Base-by-base conservation (phyloP, 2,329 filamentous ascomycete genomes). In the Penicillium paneum region DNA sequence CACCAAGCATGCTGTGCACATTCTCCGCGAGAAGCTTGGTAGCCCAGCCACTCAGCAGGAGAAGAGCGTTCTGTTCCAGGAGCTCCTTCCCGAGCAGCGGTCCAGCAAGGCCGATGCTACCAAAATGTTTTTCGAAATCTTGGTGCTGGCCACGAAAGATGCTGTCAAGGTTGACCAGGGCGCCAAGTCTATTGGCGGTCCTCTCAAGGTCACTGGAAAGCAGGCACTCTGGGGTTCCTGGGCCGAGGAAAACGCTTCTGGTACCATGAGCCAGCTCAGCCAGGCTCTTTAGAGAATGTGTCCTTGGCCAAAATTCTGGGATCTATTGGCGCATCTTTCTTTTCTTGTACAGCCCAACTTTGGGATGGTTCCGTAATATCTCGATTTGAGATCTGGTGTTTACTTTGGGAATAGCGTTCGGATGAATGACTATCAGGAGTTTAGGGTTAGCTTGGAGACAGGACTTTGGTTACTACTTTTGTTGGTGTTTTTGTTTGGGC, bases 51-150 rank as follows among this genome's bases (percentile, higher is more conserved):
- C 90, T 31, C 86, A 89, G 74, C 85, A 91, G 66, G 88, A 87
- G 72, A 88, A 88, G 71, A 84, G 84, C 12, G 91, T 96, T 3
- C 81, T 95, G 3, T 97, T 99, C 80, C 93, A 97, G 67, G 89
- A 96, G 54, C 81, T 99, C 44, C 82, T 97, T 32, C 94, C 94
- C 0, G 90, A 96, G 74, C 77, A 81, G 60, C 83, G 83, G 57
- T 93, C 93, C 0, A 91, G 83, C 62, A 90, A 90, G 73, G 88
- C 89, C 8, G 94, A 97, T 66, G 94, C 94, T 0, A 99, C 94
- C 40, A 97, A 97, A 81, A 97, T 99, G 91, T 99, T 99, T 78
- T 99, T 99, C 67, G 94, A 99, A 76, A 88, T 94, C 51, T 81
- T 99, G 24, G 94, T 99, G 3, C 81, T 99, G 43, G 94, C 93